Base-by-base conservation (phyloP, 2,329 filamentous ascomycete genomes). In the Hirsutella rhossiliensis region DNA sequence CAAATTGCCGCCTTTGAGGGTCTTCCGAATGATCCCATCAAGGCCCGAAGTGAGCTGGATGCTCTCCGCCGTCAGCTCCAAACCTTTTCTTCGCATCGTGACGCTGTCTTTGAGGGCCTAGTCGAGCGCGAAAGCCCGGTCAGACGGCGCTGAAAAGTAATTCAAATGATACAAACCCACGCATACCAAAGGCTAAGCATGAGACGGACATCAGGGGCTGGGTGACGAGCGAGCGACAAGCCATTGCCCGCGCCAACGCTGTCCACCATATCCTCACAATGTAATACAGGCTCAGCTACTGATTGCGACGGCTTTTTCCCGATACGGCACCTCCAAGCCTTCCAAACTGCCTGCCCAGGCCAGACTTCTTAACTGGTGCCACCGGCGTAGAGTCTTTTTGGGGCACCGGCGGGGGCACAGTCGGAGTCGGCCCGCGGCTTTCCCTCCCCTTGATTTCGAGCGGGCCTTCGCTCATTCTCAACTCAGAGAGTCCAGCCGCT, bases 31-130 rank as follows among this genome's bases (percentile, higher is more conserved):
- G 80, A 94, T 55, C 63, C 75, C 9, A 73, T 80, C 40, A 71
- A 76, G 40, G 87, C 87, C 31, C 74, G 81, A 52, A 64, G 69
- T n/a, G 80, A 86, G 57, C 70, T 95, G 27, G 82, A 84, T 50
- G 67, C 71, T 28, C 63, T 88, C 38, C 75, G 84, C 47, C 64
- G 67, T 2, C 78, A 87, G 54, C 65, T 94, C 39, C 69, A 73
- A 34, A 63, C 65, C 11, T 63, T 87, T 42, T 80, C 73, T 27
- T 69, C 70, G 50, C 71, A 72, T 52, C 74, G 88, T 43, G 87
- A 95, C 58, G 71, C 66, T 28, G 69, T 87, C 44, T 94, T 94
- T 57, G 87, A 90, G 57, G 75, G 72, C 2, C 59, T 92, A 40
- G 78, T 87, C 3, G 77, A 80, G 53, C 67, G 71, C 36, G 75